Evolutionary conservation across 257 asterid genomes (phyloP), one percentile per base, ranked within the genome.

Genomic region (Solanum chiquidenum): DNA sequence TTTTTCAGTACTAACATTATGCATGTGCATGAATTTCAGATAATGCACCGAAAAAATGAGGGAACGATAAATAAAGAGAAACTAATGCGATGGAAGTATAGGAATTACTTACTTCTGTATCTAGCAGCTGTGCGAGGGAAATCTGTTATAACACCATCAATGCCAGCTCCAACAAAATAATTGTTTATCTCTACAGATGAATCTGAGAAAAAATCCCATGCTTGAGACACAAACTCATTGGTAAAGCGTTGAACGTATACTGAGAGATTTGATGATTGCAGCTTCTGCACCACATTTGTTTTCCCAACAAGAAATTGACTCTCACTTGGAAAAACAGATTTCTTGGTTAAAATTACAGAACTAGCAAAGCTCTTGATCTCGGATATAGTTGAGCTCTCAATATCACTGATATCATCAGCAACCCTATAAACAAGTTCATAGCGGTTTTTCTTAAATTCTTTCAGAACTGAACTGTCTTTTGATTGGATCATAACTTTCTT

Each of bases 141-240:
- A 46, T 88, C 95, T 0, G 99, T 93, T 37, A 92, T 88, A 85
- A 94, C 91, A 40, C 98, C 99, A 44, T 90, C 21, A 71, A 93
- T 84, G 23, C 90, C 91, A 87, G 85, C 77, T 66, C 42, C 42
- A 29, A 5, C 8, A 0, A 88, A 49, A 42, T 83, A 88, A 1
- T 91, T 73, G 94, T 95, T 95, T 33, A 94, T 40, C 94, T 97
- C 98, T 40, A 94, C 90, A 42, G 91, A 93, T 25, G 99, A 89
- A 88, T 97, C 99, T 34, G 98, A 90, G 87, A 91, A 93, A 92
- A 90, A 96, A 85, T 97, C 99, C 98, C 97, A 97, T 52, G 99
- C 88, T 88, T 96, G 98, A 90, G 99, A 93, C 2, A 87, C 87
- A 88, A 91, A 97, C 93, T 96, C 99, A 86, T 97, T 97, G 52